These are phyloP conservation scores for Fusarium circinatum DNA, from an alignment of 2,329 filamentous ascomycete species.

Conservation along the genomic window DNA sequence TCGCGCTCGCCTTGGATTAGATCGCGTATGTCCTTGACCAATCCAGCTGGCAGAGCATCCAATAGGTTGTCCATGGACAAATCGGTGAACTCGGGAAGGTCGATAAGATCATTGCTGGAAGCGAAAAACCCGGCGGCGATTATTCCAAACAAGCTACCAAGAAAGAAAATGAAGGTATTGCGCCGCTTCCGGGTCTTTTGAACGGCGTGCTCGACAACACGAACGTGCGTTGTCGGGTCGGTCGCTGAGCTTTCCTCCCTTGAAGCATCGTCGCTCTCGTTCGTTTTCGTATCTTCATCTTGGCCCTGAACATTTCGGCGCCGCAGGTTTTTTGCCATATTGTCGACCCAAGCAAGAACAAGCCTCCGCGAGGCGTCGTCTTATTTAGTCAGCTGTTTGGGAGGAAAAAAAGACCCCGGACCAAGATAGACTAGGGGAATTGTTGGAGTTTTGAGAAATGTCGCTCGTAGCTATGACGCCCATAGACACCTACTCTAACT, in stretches of 20 bases:
- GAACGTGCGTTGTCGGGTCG: conserved; percentile 50
- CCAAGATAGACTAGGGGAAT: not conserved
- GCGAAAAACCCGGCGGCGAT: conserved; percentile 91
- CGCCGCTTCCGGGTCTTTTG: conserved; percentile 74
- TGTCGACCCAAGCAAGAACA: conserved; percentile 11
- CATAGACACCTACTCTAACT: conserved; percentile 1
- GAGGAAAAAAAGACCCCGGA: not conserved
- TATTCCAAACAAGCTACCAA: conserved; percentile 91
- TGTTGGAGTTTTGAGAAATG: conserved; percentile 7
- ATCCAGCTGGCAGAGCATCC: conserved; percentile 86
- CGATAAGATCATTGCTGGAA: conserved; percentile 87
- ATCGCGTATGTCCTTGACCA: conserved; percentile 87
- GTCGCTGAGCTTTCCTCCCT: conserved; percentile 44
- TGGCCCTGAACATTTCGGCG: conserved; percentile 44
- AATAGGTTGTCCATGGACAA: conserved; percentile 86
- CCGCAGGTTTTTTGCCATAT: conserved; percentile 50
- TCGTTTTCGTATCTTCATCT: conserved; percentile 29
- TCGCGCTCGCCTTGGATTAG: conserved; percentile 89
- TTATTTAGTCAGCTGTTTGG: conserved; percentile 13
- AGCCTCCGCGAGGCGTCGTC: conserved; percentile 35
- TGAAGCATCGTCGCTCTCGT: conserved; percentile 36
- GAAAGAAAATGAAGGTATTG: conserved; percentile 82
- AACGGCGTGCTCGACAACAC: conserved; percentile 55
- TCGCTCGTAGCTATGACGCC: conserved; percentile 40
- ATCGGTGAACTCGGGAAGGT: conserved; percentile 75